These are phyloP conservation scores for Beauveria sp. DNA, from an alignment of 2,329 filamentous ascomycete genomes.

Conservation along the genomic window DNA sequence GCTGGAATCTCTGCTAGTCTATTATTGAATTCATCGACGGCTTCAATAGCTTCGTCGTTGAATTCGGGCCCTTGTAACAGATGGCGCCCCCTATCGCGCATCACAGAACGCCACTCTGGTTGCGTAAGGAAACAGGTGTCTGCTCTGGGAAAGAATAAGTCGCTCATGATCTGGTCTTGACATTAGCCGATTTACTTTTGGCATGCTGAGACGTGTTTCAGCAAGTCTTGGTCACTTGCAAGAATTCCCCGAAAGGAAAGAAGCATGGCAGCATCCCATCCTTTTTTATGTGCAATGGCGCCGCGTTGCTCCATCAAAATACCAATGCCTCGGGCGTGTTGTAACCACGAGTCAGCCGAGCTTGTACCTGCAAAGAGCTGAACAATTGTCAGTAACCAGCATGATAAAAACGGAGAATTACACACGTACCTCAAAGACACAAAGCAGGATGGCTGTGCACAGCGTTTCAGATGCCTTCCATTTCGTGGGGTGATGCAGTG, in stretches of 20 bases:
- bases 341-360: conserved; percentile 29
- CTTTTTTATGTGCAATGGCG: conserved; percentile 24
- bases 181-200: neutral
- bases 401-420: neutral
- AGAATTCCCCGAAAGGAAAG: conserved; percentile 30
- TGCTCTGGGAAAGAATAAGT: conserved; percentile 28
- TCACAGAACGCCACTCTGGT: conserved; percentile 29
- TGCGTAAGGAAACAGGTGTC: conserved; percentile 29
- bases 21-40: conserved; percentile 27
- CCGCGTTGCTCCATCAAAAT: conserved; percentile 33
- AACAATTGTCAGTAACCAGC: neutral
- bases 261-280: conserved; percentile 31
- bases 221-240: conserved; percentile 18
- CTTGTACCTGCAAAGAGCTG: conserved; percentile 36
- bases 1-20: conserved; percentile 27
- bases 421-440: conserved; percentile 30
- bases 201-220: too few species aligned
- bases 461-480: conserved; percentile 35
- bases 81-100: conserved; percentile 19
- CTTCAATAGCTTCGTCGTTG: conserved; percentile 17
- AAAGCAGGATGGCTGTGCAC: conserved; percentile 33
- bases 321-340: conserved; percentile 31
- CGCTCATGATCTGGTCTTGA: conserved; percentile 27
- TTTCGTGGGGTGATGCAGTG: conserved; percentile 28
- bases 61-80: conserved; percentile 20